A percentile compares a stretch with the other conserved stretches of the same genome.
Conservation (phyloP, 352 stramenopile species). For the Aphanomyces invadans region DNA sequence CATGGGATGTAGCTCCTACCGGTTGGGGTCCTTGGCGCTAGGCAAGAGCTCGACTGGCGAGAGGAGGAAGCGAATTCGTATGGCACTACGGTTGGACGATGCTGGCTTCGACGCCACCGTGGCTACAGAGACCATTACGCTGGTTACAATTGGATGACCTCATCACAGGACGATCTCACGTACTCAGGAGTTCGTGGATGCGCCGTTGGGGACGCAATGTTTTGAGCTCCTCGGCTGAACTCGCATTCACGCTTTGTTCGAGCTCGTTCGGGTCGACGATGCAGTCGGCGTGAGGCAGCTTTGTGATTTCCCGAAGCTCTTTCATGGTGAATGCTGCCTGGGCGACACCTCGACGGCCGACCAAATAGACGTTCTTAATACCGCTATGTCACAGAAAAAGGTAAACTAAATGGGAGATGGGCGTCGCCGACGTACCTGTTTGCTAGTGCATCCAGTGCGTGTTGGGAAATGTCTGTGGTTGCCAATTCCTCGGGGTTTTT, state of each 20-base stretch:
- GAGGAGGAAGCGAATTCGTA: conserved; percentile 87
- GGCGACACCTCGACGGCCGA: conserved; percentile 90
- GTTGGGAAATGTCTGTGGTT: conserved; percentile 87
- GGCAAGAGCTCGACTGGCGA: conserved; percentile 72
- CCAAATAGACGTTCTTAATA: conserved; percentile 83
- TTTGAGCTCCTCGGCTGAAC: conserved; percentile 84
- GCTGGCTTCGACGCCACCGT: conserved; percentile 19
- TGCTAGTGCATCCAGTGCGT: conserved; percentile 81
- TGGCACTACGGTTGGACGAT: neutral
- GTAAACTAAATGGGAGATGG: neutral
- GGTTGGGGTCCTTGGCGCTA: conserved; percentile 35
- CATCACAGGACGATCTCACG: neutral
- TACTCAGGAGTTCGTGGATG: conserved; percentile 69
- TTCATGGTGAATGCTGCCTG: conserved; percentile 98
- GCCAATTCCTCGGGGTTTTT: conserved; percentile 86
- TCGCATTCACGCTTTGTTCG: conserved; percentile 68
- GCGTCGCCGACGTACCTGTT: conserved; percentile 33
- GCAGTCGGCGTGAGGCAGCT: conserved; percentile 68
- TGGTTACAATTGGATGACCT: neutral
- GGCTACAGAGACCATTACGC: neutral
- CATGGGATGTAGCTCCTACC: neutral
- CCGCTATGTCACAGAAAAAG: conserved; percentile 28
- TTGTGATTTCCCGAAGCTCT: conserved; percentile 87
- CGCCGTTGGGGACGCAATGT: conserved; percentile 74
- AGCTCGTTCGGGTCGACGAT: conserved; percentile 86